Percentiles rank a stretch among this genome's conserved stretches.
These are phyloP conservation scores for Gremmenia infestans DNA, from an alignment of 2,329 filamentous ascomycete species.

Conservation along the genomic window DNA sequence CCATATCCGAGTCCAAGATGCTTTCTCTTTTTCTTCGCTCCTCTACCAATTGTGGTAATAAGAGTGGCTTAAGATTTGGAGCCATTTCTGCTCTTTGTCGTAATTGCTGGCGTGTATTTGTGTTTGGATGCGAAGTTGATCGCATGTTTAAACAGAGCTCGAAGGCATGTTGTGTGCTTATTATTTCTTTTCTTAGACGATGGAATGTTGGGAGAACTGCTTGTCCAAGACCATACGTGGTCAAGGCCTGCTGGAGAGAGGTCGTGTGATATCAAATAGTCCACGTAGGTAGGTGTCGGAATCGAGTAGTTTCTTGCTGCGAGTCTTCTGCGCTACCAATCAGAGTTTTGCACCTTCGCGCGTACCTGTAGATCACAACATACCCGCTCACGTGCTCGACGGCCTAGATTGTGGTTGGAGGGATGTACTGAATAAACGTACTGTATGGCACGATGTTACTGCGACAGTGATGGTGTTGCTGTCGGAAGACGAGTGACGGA, in stretches of 20 bases:
- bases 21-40: slow-evolving; percentile 42
- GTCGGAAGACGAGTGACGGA: background rate
- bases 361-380: slow-evolving; percentile 29
- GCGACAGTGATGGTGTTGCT: background rate
- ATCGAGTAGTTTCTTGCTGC: slow-evolving; percentile 12
- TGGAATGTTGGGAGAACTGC: slow-evolving; percentile 12
- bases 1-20: slow-evolving; percentile 26
- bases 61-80: slow-evolving; percentile 46
- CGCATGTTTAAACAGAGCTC: slow-evolving; percentile 17
- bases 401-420: slow-evolving; percentile 8
- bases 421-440: slow-evolving; percentile 6
- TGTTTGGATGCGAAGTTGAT: slow-evolving; percentile 12
- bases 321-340: slow-evolving; percentile 22
- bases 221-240: slow-evolving; percentile 26
- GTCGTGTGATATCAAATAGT: slow-evolving; percentile 19
- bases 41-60: slow-evolving; percentile 50
- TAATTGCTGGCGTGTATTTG: slow-evolving; percentile 4
- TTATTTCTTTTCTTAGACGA: slow-evolving; percentile 12
- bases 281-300: slow-evolving; percentile 25
- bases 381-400: slow-evolving; percentile 29
- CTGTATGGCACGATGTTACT: background rate
- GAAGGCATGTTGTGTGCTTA: slow-evolving; percentile 21
- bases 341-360: slow-evolving; percentile 16
- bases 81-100: slow-evolving; percentile 21
- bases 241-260: slow-evolving; percentile 21